A percentile compares a stretch with the other conserved stretches of the same genome.
These are phyloP conservation scores for Hypholoma sublateritium DNA, from an alignment of 768 basidiomycete species.

Conservation along the genomic window DNA sequence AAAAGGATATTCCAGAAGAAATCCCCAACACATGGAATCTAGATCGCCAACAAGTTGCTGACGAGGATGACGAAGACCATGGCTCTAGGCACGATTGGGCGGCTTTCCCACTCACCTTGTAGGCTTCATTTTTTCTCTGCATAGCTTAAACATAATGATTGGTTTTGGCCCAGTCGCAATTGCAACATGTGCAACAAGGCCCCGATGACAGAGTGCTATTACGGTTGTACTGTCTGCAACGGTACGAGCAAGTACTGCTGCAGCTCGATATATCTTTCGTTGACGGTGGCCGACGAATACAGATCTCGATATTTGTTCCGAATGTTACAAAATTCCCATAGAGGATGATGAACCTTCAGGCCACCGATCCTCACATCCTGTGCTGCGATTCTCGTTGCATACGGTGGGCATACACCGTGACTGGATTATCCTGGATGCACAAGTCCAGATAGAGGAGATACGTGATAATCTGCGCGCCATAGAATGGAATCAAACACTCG, in stretches of 20 bases:
- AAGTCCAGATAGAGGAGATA: neutral
- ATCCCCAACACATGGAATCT: constrained; percentile 11
- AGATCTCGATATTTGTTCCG: constrained; percentile 6
- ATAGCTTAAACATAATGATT: neutral
- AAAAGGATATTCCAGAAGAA: constrained; percentile 1
- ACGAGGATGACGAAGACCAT: neutral
- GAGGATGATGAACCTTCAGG: neutral
- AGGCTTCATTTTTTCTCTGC: neutral
- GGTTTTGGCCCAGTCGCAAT: neutral
- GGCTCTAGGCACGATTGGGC: neutral
- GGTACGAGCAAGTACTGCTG: neutral
- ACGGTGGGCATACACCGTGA: constrained; percentile 1
- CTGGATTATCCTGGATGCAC: neutral
- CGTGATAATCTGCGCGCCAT: neutral
- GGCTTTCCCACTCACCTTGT: constrained; percentile 5
- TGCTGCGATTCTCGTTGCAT: neutral
- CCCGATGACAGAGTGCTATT: constrained; percentile 1
- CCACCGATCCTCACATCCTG: neutral
- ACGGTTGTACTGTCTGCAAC: constrained; percentile 3
- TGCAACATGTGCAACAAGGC: constrained; percentile 1
- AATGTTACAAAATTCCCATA: neutral
- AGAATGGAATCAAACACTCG: neutral
- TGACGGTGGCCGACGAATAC: neutral
- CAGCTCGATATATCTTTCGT: neutral
- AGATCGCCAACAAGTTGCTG: too few species aligned